Percentiles rank a stretch among this genome's conserved stretches.
phyloP scores from a whole-genome alignment of 495 filamentous ascomycete genomes.

The Lasiosphaeria miniovina region DNA sequence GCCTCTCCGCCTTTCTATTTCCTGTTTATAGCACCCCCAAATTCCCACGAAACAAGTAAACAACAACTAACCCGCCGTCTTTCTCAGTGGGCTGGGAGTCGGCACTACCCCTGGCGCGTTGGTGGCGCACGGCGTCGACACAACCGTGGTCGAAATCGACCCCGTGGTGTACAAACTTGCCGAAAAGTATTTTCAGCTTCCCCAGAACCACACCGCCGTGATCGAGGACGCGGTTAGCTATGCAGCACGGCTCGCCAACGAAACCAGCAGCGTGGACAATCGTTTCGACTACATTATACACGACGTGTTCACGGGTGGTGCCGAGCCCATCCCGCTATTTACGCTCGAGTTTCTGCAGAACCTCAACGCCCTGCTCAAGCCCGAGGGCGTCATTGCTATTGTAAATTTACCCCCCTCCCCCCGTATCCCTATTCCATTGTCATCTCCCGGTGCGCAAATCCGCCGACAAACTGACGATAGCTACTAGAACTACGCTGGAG shows the following conservation, averaged over 20 bases:
- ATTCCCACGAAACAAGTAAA: not conserved
- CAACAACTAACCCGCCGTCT: not conserved
- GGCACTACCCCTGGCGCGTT: slow-evolving; percentile 86
- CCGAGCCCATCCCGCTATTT: slow-evolving; percentile 84
- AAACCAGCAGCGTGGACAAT: slow-evolving; percentile 29
- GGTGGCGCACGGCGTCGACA: slow-evolving; percentile 83
- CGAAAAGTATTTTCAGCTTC: slow-evolving; percentile 75
- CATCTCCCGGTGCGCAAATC: not conserved
- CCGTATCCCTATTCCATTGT: too few relatives aligned
- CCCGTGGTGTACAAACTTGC: slow-evolving; percentile 83
- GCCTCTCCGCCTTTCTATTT: not conserved
- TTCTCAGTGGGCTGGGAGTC: slow-evolving; percentile 76
- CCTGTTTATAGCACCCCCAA: not conserved
- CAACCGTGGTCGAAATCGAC: slow-evolving; percentile 92
- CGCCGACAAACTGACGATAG: not conserved
- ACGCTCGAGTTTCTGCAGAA: slow-evolving; percentile 75
- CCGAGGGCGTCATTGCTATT: slow-evolving; percentile 83
- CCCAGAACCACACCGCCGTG: slow-evolving; percentile 70
- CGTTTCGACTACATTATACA: slow-evolving; percentile 91
- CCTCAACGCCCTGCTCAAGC: slow-evolving; percentile 65
- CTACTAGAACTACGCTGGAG: slow-evolving; percentile 89
- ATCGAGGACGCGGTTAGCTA: slow-evolving; percentile 81
- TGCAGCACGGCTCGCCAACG: slow-evolving; percentile 51
- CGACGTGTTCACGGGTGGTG: slow-evolving; percentile 97
- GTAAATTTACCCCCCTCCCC: slow-evolving; percentile 47